These are phyloP conservation scores for Prunus fruticosa DNA, from an alignment of 306 rosid species.

Conservation along the genomic window DNA sequence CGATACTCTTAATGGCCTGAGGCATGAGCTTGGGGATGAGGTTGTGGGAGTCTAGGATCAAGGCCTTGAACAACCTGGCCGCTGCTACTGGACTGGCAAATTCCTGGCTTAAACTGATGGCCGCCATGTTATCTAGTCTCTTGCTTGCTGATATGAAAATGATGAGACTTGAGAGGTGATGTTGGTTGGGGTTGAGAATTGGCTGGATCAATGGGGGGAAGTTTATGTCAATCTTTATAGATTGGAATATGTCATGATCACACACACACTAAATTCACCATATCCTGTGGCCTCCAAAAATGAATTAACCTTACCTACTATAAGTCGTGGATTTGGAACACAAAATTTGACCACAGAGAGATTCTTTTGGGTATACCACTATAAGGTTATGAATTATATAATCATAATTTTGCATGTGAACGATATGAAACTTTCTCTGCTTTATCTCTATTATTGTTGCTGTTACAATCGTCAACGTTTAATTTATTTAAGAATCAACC, in stretches of 20 bases:
- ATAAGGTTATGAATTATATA: not conserved
- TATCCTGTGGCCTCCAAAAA: not conserved
- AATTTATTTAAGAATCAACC: not conserved
- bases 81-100: conserved; percentile 24
- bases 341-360: conserved; percentile 1
- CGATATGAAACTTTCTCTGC: not conserved
- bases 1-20: conserved; percentile 29
- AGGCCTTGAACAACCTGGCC: conserved; percentile 32
- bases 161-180: not conserved
- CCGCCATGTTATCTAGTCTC: conserved; percentile 12
- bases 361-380: not conserved
- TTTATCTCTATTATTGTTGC: not conserved
- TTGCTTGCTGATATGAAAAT: not conserved
- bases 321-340: not conserved
- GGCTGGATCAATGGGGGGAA: too few species aligned
- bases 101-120: conserved; percentile 18
- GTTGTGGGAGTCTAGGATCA: conserved; percentile 30
- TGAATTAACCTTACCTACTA: not conserved
- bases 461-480: not conserved
- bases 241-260: not conserved
- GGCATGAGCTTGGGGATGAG: conserved; percentile 38
- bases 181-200: not conserved
- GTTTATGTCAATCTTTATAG: not conserved
- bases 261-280: not conserved
- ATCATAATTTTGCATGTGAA: not conserved